A percentile compares a stretch with the other conserved stretches of the same genome.
phyloP scores from a whole-genome alignment of 2,329 filamentous ascomycete genomes.

The Bertia moriformis region DNA sequence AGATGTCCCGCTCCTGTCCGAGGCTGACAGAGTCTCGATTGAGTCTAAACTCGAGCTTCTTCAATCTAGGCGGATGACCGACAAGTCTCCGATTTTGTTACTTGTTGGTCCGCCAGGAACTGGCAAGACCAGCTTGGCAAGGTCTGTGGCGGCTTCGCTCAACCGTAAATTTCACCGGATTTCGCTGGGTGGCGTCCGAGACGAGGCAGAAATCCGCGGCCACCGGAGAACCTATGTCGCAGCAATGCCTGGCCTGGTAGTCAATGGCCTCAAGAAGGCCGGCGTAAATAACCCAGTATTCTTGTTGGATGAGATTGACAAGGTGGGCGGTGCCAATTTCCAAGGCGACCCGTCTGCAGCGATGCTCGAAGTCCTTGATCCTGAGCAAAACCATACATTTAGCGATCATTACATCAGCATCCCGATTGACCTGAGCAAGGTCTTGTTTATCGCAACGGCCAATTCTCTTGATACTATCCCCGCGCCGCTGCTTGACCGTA shows the following conservation, averaged over 20 bases:
- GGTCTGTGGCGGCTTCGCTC: conserved; percentile 80
- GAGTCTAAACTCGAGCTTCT: conserved; percentile 58
- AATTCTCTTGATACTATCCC: conserved; percentile 93
- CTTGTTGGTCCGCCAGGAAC: conserved; percentile 87
- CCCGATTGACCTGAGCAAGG: conserved; percentile 87
- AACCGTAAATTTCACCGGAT: conserved; percentile 95
- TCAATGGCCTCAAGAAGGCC: conserved; percentile 87
- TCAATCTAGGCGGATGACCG: conserved; percentile 69
- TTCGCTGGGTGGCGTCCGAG: conserved; percentile 84
- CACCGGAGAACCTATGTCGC: conserved; percentile 93
- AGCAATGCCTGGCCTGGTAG: conserved; percentile 93
- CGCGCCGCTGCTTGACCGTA: conserved; percentile 80
- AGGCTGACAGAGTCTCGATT: conserved; percentile 10
- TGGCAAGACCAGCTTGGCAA: conserved; percentile 88
- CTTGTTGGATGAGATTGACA: conserved; percentile 94
- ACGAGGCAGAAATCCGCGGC: conserved; percentile 92
- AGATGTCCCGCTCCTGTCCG: conserved; percentile 13
- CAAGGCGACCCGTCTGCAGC: conserved; percentile 92
- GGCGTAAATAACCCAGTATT: conserved; percentile 92
- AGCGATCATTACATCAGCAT: conserved; percentile 93
- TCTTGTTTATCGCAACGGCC: conserved; percentile 92
- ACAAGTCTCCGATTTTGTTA: conserved; percentile 90
- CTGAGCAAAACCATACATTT: conserved; percentile 91
- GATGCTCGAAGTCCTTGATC: conserved; percentile 94
- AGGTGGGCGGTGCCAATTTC: conserved; percentile 78